Evolutionary conservation across 2,329 filamentous ascomycete genomes (phyloP).

Genomic region (Fonsecaea monophora): DNA sequence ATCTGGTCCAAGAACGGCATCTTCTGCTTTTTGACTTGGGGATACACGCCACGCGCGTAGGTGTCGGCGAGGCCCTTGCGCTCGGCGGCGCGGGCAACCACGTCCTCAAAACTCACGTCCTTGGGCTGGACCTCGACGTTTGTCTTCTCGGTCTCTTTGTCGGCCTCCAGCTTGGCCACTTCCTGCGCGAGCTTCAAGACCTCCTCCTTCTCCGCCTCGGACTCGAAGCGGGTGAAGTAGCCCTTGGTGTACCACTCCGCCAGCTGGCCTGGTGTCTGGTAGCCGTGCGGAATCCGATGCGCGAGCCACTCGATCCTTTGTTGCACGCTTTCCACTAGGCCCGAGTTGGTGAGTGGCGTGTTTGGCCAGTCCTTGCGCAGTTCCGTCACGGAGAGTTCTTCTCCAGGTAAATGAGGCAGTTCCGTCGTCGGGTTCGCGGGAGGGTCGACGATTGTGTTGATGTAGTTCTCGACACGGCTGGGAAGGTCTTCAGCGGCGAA

Average conservation of each 20-base stretch:
- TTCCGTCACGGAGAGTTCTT: constrained; percentile 30
- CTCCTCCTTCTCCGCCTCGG: constrained; percentile 36
- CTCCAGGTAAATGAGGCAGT: constrained; percentile 32
- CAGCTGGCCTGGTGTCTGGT: constrained; percentile 38
- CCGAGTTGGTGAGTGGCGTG: constrained; percentile 35
- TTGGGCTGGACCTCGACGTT: constrained; percentile 27
- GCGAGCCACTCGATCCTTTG: constrained; percentile 41
- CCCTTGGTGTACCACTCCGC: constrained; percentile 39
- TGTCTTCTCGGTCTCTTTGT: constrained; percentile 32
- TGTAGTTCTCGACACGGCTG: constrained; percentile 25
- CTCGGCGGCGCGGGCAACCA: constrained; percentile 27
- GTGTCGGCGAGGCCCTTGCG: constrained; percentile 33
- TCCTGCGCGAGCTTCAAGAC: constrained; percentile 35
- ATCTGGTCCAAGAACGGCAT: constrained; percentile 39
- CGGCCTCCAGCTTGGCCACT: constrained; percentile 29
- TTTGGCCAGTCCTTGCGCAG: constrained; percentile 40
- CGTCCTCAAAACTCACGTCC: constrained; percentile 32
- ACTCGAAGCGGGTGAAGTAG: constrained; percentile 38
- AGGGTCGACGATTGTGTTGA: constrained; percentile 34
- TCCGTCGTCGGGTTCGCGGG: constrained; percentile 37
- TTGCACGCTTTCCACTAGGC: constrained; percentile 37
- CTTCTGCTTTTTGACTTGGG: constrained; percentile 35
- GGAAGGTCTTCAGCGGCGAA: constrained; percentile 21
- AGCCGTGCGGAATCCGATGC: constrained; percentile 39
- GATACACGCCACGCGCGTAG: constrained; percentile 37